phyloP scores from a whole-genome alignment of 306 rosid species.

The Lathyrus oleraceus region DNA sequence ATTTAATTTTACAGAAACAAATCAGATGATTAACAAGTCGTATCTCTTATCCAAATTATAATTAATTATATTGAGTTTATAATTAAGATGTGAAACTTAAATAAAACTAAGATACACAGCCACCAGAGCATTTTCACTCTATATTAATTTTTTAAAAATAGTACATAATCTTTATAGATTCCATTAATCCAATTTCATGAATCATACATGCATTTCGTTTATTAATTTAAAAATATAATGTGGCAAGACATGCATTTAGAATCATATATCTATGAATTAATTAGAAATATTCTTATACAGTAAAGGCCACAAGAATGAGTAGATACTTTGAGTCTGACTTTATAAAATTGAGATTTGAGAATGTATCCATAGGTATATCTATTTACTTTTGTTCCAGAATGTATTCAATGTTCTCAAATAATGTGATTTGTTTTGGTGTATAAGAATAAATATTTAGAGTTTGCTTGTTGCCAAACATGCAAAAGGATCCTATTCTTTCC shows the following conservation, averaged over 20 bases:
- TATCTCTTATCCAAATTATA: constrained; percentile 26
- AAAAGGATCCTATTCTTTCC: constrained; percentile 41
- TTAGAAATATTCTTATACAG: background rate
- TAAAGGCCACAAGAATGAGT: constrained; percentile 3
- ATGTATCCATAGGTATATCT: background rate
- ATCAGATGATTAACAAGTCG: constrained; percentile 21
- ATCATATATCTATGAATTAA: constrained; percentile 4
- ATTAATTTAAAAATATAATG: constrained; percentile 13
- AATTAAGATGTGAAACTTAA: constrained; percentile 17
- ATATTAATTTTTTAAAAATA: background rate
- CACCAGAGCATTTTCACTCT: constrained; percentile 5
- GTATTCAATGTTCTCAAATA: no score
- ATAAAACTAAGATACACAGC: constrained; percentile 24
- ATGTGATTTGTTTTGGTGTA: no score
- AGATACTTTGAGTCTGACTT: constrained; percentile 3
- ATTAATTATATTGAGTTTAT: constrained; percentile 8
- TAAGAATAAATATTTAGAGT: background rate
- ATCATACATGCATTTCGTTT: constrained; percentile 38
- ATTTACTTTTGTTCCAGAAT: background rate
- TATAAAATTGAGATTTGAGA: background rate
- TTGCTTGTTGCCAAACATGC: constrained; percentile 43
- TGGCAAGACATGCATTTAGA: background rate
- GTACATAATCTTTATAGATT: background rate
- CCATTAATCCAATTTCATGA: constrained; percentile 26
- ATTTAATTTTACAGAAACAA: constrained; percentile 33